Percentiles rank a stretch among this genome's conserved stretches.
Conservation (phyloP, 305 asterid species). For the Rubia balearica region DNA sequence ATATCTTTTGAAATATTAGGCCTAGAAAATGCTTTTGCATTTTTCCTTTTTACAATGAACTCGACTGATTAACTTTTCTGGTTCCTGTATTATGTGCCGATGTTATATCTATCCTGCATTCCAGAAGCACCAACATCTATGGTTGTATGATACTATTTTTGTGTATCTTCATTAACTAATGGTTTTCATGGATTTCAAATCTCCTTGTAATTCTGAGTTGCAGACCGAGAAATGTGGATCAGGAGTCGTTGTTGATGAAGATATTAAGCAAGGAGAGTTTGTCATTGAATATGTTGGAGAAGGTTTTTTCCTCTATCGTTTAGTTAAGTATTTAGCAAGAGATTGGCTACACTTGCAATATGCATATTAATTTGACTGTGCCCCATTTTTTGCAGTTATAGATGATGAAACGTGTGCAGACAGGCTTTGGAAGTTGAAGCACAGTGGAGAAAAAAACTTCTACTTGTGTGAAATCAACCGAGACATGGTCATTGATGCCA, state of each 20-base stretch:
- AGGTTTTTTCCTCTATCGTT: slow-evolving; percentile 36
- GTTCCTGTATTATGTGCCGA: not conserved
- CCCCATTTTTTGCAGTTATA: slow-evolving; percentile 47
- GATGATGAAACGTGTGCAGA: slow-evolving; percentile 97
- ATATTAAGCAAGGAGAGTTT: slow-evolving; percentile 76
- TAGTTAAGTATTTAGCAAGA: not conserved
- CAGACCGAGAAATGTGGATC: slow-evolving; percentile 99
- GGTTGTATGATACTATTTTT: not conserved
- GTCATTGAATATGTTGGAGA: slow-evolving; percentile 98
- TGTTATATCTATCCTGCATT: not conserved
- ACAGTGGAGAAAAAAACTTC: slow-evolving; percentile 81
- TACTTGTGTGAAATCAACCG: slow-evolving; percentile 92
- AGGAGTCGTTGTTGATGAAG: slow-evolving; percentile 92
- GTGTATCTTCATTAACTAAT: not conserved
- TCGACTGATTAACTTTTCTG: not conserved
- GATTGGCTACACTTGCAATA: not conserved
- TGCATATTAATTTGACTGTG: not conserved
- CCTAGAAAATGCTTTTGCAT: not conserved
- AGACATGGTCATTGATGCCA: slow-evolving; percentile 98
- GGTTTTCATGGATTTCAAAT: slow-evolving; percentile 8
- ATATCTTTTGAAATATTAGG: not conserved
- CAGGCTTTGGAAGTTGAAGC: slow-evolving; percentile 97
- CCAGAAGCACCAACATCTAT: not conserved
- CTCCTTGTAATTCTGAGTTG: slow-evolving; percentile 14
- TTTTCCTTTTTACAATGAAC: not conserved